Evolutionary conservation across 2,329 filamentous ascomycete species (phyloP), one percentile per base, ranked within the genome.

Genomic region (Alternaria triticina): DNA sequence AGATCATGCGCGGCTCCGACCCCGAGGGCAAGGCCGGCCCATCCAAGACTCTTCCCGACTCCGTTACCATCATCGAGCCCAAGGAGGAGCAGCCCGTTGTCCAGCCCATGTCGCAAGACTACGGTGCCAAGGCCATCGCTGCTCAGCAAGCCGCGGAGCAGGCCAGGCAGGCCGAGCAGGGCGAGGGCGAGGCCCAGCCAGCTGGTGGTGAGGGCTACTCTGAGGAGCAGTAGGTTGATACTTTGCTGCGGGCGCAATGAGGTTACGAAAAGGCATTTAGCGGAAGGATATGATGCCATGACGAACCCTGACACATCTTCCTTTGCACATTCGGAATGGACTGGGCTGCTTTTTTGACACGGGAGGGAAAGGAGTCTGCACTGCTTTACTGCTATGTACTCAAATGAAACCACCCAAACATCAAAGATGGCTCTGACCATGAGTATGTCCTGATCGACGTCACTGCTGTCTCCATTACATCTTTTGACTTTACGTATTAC

Each of bases 1-100:
- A 99, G 94, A 99, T 99, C 88, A 99, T 99, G 96, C 94, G 96
- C 84, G 96, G 96, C 83, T 96, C 93, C 78, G 96, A 99, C 88
- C 96, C 96, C 83, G 94, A 98, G 87, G 96, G 96, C 90, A 99
- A 99, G 91, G 90, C 93, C 80, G 94, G 96, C 77, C 94, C 95
- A 79, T 93, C 94, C 86, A 97, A 98, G 90, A 90, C 94, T 75
- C 93, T 99, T 73, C 96, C 96, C 77, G 96, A 99, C 85, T 93
- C 94, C 83, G 96, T 99, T 84, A 98, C 95, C 84, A 96, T 99
- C 86, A 97, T 98, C 85, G 96, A 99, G 89, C 96, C 96, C 86
- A 99, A 99, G 93, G 96, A 99, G 87, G 96, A 99, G 90, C 89
- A 94, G 83, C 90, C 91, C 79, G 91, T 98, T 73, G 89, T 97